phyloP scores from a whole-genome alignment of 306 rosid genomes.

The Prinsepia uniflora region DNA sequence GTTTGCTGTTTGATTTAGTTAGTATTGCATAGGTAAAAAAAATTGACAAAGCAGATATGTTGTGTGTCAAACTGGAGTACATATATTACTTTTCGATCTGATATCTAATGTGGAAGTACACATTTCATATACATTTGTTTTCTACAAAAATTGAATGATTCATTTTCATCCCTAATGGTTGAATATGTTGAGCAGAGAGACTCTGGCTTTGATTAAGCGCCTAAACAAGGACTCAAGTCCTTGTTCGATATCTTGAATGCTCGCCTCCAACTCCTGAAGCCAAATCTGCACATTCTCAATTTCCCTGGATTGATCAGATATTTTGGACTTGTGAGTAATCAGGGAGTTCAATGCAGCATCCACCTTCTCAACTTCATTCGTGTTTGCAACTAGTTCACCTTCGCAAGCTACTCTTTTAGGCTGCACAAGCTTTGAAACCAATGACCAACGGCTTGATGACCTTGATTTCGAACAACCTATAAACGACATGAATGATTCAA shows the following conservation, averaged over 20 bases:
- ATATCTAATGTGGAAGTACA: too few species aligned
- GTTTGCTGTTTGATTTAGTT: background rate
- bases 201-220: slow-evolving; percentile 26
- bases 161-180: slow-evolving; percentile 19
- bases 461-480: slow-evolving; percentile 15
- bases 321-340: background rate
- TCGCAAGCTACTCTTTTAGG: slow-evolving; percentile 26
- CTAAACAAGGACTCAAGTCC: slow-evolving; percentile 24
- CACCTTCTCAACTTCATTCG: slow-evolving; percentile 18
- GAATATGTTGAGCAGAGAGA: slow-evolving; percentile 34
- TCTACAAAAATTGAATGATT: background rate
- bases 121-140: background rate
- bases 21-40: background rate
- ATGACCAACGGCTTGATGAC: slow-evolving; percentile 22
- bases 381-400: background rate
- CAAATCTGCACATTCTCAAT: slow-evolving; percentile 16
- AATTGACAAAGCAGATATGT: background rate
- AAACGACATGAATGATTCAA: slow-evolving; percentile 20
- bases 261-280: slow-evolving; percentile 15
- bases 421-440: slow-evolving; percentile 26
- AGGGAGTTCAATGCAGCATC: slow-evolving; percentile 10
- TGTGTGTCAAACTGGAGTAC: background rate
- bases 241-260: slow-evolving; percentile 21
- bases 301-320: background rate
- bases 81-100: background rate